phyloP scores from a whole-genome alignment of 1,139 yeast genomes.

The Candida pseudoviswanathii region DNA sequence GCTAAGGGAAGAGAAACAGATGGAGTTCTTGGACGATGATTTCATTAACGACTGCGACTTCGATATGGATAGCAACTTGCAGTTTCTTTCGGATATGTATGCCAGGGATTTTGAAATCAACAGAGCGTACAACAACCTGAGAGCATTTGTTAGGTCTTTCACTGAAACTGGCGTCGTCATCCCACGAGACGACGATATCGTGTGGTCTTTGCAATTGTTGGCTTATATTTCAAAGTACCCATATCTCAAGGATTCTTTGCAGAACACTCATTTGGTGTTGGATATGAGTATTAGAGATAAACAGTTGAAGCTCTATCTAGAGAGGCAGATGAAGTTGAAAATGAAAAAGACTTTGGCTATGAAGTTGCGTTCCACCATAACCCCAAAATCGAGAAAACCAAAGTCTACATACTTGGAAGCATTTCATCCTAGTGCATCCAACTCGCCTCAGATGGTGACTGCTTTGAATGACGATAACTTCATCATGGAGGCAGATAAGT shows the following conservation, averaged over 20 bases:
- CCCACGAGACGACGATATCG: constrained; percentile 90
- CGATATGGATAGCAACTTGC: constrained; percentile 48
- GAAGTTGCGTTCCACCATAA: constrained; percentile 35
- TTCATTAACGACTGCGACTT: constrained; percentile 35
- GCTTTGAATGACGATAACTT: constrained; percentile 39
- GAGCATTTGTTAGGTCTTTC: constrained; percentile 62
- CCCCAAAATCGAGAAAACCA: constrained; percentile 38
- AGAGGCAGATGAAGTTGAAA: constrained; percentile 39
- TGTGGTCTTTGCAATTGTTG: constrained; percentile 87
- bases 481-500: constrained; percentile 37
- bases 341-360: constrained; percentile 34
- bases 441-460: constrained; percentile 45
- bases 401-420: constrained; percentile 25
- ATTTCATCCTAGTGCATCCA: constrained; percentile 41
- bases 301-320: constrained; percentile 40
- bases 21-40: constrained; percentile 37
- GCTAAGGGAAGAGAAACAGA: constrained; percentile 40
- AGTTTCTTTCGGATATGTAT: constrained; percentile 44
- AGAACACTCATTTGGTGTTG: constrained; percentile 63
- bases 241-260: constrained; percentile 69
- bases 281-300: constrained; percentile 57
- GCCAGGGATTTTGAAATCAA: constrained; percentile 40
- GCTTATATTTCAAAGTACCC: constrained; percentile 95
- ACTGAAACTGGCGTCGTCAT: constrained; percentile 72
- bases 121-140: constrained; percentile 27